Evolutionary conservation across 257 asterid species (phyloP).

Genomic region (Thymus mandschuricus): DNA sequence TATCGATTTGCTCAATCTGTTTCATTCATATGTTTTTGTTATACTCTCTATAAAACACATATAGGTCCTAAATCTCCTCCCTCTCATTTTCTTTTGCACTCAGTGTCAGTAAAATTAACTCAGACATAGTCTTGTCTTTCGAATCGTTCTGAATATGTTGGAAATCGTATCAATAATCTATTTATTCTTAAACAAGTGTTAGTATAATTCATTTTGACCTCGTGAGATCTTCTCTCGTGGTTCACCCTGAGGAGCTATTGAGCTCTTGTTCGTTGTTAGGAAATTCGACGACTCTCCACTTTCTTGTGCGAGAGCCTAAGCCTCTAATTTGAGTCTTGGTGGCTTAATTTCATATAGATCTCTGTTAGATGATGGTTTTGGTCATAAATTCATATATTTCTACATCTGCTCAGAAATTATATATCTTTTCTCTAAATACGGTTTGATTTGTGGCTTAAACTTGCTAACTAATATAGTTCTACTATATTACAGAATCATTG

Average conservation of each 20-base stretch:
- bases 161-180: constrained; percentile 6
- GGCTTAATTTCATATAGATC: neutral
- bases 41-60: neutral
- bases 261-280: neutral
- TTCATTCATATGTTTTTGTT: neutral
- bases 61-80: neutral
- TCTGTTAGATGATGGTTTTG: neutral
- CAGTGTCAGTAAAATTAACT: neutral
- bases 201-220: neutral
- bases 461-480: neutral
- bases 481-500: neutral
- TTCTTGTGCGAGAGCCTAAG: neutral
- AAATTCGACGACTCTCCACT: neutral
- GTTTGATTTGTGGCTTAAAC: neutral
- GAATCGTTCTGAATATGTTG: neutral
- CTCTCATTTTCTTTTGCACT: neutral
- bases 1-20: neutral
- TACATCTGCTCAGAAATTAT: neutral
- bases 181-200: neutral
- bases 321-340: constrained; percentile 13
- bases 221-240: neutral
- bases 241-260: neutral
- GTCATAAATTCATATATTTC: neutral
- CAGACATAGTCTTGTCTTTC: neutral
- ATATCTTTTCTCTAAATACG: neutral